Base-by-base conservation (phyloP, 345 rosid genomes). In the Lepidium sativum region DNA sequence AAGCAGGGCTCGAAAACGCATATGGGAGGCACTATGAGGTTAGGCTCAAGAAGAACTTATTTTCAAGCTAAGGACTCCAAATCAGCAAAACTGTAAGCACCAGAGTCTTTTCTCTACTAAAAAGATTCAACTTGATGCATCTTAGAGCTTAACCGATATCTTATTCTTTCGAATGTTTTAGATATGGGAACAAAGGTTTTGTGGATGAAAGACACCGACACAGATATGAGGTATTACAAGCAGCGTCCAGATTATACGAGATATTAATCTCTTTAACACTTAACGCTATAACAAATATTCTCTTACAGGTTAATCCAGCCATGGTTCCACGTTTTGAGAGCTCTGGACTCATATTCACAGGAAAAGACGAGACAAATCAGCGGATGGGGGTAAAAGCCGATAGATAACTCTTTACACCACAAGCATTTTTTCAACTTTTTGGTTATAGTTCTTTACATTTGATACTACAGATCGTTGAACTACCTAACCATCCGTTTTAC, bases 181-280 rank as follows among this genome's bases (percentile, higher is more conserved):
- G 99, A 65, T 94, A 94, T 71, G 96, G 87, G 65, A 81, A 85
- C 68, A 77, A 16, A 75, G 69, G 69, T 60, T 86, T 62, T 67
- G 81, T 85, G 1, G 96, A 94, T n/a, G 99, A 94, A 73, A 81
- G 99, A 63, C 99, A 94, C 82, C 73, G 99, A 18, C 99, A 94
- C 77, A 84, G 97, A 80, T 94, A 90, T 18, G 97, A 94, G 97
- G 98, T 88, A 35, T 34, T 12, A 27, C 45, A 20, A 58, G 40
- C 39, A 38, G 32, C 49, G 41, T 57, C 25, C 25, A 67, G 42
- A 53, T 38, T 68, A 33, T 42, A 21, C n/a, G 1, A 17, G 29
- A 41, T 35, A 7, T 23, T 41, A 10, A 20, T 34, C 54, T 48
- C 31, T 45, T 43, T 16, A 8, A 49, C 12, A 54, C 38, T 43